A percentile compares a stretch with the other conserved stretches of the same genome.
Evolutionary conservation across 2,329 filamentous ascomycete genomes (phyloP).

Genomic region (Hypomyces rosellus): DNA sequence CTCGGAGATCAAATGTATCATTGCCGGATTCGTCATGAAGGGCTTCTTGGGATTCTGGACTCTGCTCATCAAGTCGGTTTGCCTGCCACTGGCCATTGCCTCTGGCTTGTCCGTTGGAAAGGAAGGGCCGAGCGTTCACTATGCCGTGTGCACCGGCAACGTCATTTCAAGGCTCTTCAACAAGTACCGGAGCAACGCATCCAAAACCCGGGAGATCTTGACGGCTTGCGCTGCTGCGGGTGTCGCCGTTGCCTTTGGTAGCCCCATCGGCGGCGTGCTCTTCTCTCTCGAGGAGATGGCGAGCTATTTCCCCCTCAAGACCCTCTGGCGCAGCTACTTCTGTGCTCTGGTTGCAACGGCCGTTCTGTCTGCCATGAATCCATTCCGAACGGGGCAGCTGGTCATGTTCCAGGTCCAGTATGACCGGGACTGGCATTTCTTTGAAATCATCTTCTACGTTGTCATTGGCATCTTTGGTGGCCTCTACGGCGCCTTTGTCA

Average conservation of each 20-base stretch:
- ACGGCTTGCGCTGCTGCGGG: constrained; percentile 92
- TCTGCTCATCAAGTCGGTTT: constrained; percentile 87
- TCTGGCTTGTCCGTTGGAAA: constrained; percentile 94
- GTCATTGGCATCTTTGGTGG: constrained; percentile 89
- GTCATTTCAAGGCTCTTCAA: constrained; percentile 89
- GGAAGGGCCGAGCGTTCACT: constrained; percentile 97
- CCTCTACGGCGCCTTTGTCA: constrained; percentile 91
- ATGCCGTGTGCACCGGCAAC: constrained; percentile 94
- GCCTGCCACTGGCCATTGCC: constrained; percentile 83
- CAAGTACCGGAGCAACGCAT: constrained; percentile 87
- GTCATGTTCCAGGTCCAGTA: constrained; percentile 99
- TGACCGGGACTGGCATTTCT: constrained; percentile 95
- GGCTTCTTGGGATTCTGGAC: constrained; percentile 92
- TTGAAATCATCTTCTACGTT: constrained; percentile 89
- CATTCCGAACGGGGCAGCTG: constrained; percentile 90
- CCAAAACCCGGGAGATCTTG: constrained; percentile 90
- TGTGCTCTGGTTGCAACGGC: constrained; percentile 93
- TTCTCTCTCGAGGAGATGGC: constrained; percentile 99
- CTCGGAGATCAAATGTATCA: constrained; percentile 98
- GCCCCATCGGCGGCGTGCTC: constrained; percentile 90
- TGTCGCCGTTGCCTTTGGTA: constrained; percentile 93
- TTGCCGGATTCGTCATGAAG: constrained; percentile 98
- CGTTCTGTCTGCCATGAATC: constrained; percentile 91
- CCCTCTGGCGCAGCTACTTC: constrained; percentile 96
- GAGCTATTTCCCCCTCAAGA: constrained; percentile 92